A percentile compares a stretch with the other conserved stretches of the same genome.
Conservation (phyloP, 345 rosid genomes). For the Euphorbia pulcherrima region DNA sequence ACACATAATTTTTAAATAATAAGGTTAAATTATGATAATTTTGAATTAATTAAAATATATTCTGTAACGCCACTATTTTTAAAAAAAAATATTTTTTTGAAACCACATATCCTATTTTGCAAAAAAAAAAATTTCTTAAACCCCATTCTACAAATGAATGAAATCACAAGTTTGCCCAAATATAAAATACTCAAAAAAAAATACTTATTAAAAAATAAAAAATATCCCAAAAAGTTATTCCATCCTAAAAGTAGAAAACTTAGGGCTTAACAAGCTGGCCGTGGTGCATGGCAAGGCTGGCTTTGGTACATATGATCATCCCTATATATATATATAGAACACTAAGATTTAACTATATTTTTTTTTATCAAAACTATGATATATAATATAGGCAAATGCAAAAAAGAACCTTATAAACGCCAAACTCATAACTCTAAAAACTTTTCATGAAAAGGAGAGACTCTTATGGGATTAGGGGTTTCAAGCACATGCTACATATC, state of each 20-base stretch:
- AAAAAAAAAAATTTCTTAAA: too few relatives aligned
- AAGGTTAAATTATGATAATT: too few relatives aligned
- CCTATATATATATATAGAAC: conserved; percentile 21
- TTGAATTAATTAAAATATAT: too few relatives aligned
- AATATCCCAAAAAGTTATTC: neutral
- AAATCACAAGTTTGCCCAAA: too few relatives aligned
- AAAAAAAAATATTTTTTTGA: too few relatives aligned
- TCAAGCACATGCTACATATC: conserved; percentile 66
- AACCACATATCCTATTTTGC: too few relatives aligned
- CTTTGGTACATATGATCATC: neutral
- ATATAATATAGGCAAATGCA: conserved; percentile 1
- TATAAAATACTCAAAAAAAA: too few relatives aligned
- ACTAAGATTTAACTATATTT: neutral
- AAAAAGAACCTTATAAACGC: conserved; percentile 28
- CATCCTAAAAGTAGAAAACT: conserved; percentile 22
- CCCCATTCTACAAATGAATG: too few relatives aligned
- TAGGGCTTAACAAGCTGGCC: conserved; percentile 23
- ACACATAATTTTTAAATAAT: too few relatives aligned
- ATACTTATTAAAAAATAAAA: too few relatives aligned
- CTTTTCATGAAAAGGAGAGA: conserved; percentile 62
- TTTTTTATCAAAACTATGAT: conserved; percentile 15
- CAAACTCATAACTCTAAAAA: conserved; percentile 50
- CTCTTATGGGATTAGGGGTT: conserved; percentile 51
- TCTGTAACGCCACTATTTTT: too few relatives aligned
- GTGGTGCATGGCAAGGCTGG: conserved; percentile 13